Conservation (phyloP, 1,284 basidiomycete genomes). For the Ceratobasidium theobromae region DNA sequence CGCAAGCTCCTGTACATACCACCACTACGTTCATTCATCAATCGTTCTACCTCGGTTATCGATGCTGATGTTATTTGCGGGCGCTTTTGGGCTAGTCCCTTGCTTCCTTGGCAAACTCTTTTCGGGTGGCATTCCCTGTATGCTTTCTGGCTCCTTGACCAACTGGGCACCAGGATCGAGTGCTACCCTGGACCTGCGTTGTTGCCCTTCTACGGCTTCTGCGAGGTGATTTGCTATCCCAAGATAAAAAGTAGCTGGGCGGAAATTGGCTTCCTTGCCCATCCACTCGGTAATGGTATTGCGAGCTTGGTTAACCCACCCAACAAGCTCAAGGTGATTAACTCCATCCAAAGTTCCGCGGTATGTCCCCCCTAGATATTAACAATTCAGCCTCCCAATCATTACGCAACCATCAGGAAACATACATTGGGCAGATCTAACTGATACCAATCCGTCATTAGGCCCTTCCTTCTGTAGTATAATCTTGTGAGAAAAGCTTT, state of each 20-base stretch:
- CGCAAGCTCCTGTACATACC: too few species aligned
- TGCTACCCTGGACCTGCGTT: background rate
- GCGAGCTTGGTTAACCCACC: slow-evolving; percentile 78
- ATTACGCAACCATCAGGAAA: background rate
- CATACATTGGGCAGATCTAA: slow-evolving; percentile 77
- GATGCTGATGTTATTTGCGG: slow-evolving; percentile 1
- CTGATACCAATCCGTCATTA: slow-evolving; percentile 88
- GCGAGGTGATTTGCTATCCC: slow-evolving; percentile 63
- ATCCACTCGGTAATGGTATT: slow-evolving; percentile 85
- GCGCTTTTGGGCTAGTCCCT: background rate
- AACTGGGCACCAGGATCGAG: slow-evolving; percentile 18
- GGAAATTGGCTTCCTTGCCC: slow-evolving; percentile 86
- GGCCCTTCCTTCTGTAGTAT: slow-evolving; percentile 87
- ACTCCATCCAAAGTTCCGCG: slow-evolving; percentile 85
- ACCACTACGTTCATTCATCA: background rate
- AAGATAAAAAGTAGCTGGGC: slow-evolving; percentile 85
- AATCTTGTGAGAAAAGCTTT: slow-evolving; percentile 76
- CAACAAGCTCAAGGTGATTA: slow-evolving; percentile 88
- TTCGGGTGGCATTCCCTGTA: slow-evolving; percentile 28
- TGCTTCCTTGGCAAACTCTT: slow-evolving; percentile 10
- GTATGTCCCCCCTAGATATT: slow-evolving; percentile 62
- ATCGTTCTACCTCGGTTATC: slow-evolving; percentile 19
- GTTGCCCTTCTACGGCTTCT: slow-evolving; percentile 35
- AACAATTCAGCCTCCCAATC: slow-evolving; percentile 1
- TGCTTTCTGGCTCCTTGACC: slow-evolving; percentile 29